phyloP scores from a whole-genome alignment of 2,329 filamentous ascomycete species.

The Pestalotiopsis fici region DNA sequence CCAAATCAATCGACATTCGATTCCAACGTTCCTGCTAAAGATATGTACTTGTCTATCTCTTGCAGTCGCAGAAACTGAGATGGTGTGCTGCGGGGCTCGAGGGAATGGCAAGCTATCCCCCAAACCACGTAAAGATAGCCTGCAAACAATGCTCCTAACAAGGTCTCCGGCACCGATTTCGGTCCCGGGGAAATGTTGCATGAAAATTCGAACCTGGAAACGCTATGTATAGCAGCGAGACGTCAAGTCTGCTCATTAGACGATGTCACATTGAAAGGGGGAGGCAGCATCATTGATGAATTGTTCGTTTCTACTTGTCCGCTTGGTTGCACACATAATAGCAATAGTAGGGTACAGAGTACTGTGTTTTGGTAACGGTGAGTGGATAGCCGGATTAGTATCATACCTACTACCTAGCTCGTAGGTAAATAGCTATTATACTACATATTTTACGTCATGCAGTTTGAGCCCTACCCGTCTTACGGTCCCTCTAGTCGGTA shows the following conservation, averaged over 20 bases:
- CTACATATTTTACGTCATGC: background rate
- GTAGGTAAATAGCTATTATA: background rate
- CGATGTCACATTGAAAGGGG: too few relatives aligned
- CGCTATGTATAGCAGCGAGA: too few relatives aligned
- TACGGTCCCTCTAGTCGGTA: background rate
- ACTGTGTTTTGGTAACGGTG: too few relatives aligned
- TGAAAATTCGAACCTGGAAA: too few relatives aligned
- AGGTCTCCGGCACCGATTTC: too few relatives aligned
- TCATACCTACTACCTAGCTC: background rate
- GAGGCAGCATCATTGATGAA: too few relatives aligned
- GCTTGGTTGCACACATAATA: background rate
- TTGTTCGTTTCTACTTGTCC: too few relatives aligned
- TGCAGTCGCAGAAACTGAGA: background rate
- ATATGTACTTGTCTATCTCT: background rate
- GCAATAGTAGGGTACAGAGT: background rate
- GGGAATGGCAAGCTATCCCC: background rate
- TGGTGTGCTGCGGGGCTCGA: background rate
- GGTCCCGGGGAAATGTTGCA: too few relatives aligned
- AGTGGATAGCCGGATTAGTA: background rate
- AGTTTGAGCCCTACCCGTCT: slow-evolving; percentile 3
- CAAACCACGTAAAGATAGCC: background rate
- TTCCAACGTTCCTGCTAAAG: background rate
- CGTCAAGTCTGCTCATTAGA: too few relatives aligned
- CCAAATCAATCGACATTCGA: background rate
- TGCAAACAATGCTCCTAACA: too few relatives aligned